These are phyloP conservation scores for Datisca glomerata DNA, from an alignment of 306 rosid species.

Conservation along the genomic window DNA sequence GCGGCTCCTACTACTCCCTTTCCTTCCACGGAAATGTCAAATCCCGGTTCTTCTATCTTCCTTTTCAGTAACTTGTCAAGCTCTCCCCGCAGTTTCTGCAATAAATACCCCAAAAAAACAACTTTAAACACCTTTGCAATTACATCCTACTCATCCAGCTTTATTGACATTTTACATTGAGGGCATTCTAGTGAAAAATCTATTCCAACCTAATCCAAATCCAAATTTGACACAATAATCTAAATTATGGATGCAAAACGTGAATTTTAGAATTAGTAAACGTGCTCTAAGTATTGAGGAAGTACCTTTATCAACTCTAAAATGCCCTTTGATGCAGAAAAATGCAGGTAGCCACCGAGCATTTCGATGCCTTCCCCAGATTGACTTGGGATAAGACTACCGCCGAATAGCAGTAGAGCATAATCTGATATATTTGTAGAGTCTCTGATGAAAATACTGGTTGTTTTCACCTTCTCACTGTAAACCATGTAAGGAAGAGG, in stretches of 20 bases:
- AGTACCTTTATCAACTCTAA: conserved; percentile 76
- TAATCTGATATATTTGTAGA: conserved; percentile 90
- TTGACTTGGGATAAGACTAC: conserved; percentile 56
- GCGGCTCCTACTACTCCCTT: conserved; percentile 79
- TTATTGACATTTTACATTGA: too few species aligned
- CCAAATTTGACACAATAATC: too few species aligned
- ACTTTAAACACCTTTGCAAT: neutral
- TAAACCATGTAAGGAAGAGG: conserved; percentile 96
- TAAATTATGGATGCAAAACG: too few species aligned
- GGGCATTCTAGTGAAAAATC: too few species aligned
- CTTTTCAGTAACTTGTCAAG: conserved; percentile 78
- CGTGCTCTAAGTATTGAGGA: too few species aligned
- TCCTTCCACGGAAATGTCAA: conserved; percentile 69
- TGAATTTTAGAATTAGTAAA: too few species aligned
- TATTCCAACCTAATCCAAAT: too few species aligned
- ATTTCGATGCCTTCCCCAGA: conserved; percentile 86
- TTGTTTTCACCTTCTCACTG: conserved; percentile 90
- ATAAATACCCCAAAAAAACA: neutral
- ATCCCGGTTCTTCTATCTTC: conserved; percentile 70
- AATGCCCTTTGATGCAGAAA: conserved; percentile 80
- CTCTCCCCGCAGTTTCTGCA: conserved; percentile 76
- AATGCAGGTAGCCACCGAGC: conserved; percentile 97
- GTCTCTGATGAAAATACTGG: conserved; percentile 67
- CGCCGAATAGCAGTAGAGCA: conserved; percentile 81
- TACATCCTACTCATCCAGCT: neutral